A percentile compares a stretch with the other conserved stretches of the same genome.
Conservation (phyloP, 1,284 basidiomycete genomes). For the Puccinia horiana region DNA sequence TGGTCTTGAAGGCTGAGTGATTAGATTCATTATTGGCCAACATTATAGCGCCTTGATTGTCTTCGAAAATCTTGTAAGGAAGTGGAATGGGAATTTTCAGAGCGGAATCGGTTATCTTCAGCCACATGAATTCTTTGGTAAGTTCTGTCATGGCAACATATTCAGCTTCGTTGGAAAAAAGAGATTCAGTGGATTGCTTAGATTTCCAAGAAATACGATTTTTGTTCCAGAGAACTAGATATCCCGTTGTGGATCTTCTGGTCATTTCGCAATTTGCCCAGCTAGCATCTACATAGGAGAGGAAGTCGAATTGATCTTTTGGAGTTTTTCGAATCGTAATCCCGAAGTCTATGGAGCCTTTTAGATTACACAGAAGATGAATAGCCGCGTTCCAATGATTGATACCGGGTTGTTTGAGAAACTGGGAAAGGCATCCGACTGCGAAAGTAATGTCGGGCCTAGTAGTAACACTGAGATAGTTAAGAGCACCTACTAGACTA, state of each 20-base stretch:
- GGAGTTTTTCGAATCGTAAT: neutral
- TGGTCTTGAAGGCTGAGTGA: too few species aligned
- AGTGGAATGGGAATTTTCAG: too few species aligned
- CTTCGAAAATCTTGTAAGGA: too few species aligned
- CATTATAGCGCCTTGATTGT: too few species aligned
- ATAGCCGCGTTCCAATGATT: neutral
- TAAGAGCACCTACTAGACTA: neutral
- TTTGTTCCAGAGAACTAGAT: neutral
- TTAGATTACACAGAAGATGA: neutral
- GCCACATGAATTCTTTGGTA: too few species aligned
- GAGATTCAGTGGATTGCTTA: neutral
- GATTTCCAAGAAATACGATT: neutral
- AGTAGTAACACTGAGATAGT: neutral
- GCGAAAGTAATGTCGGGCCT: neutral
- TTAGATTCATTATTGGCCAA: too few species aligned
- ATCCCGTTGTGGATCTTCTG: neutral
- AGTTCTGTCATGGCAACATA: too few species aligned
- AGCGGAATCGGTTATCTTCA: too few species aligned
- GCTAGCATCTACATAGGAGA: neutral
- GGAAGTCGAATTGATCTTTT: neutral
- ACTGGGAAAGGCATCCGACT: neutral
- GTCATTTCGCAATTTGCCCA: slow-evolving; percentile 18
- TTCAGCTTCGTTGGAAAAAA: too few species aligned
- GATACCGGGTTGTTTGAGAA: neutral
- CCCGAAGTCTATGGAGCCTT: neutral